Base-by-base conservation (phyloP, 2,329 filamentous ascomycete species). In the Hypomyces perniciosus region DNA sequence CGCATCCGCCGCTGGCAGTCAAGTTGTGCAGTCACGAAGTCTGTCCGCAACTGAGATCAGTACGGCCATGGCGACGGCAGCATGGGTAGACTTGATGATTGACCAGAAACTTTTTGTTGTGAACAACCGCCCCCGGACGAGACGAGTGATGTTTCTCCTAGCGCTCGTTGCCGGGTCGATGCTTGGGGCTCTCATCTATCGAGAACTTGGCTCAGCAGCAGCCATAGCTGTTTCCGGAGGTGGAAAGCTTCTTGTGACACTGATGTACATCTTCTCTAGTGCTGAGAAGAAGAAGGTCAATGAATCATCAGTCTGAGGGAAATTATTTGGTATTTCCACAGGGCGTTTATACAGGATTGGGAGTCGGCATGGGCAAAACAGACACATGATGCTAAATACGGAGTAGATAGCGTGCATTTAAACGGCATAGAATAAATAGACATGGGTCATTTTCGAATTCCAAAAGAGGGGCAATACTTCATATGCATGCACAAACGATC, bases 21-120 rank as follows among this genome's bases (percentile, higher is more conserved):
- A 84, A 61, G 79, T 85, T 0, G 79, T 81, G 3, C 74, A 79
- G 66, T 73, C 73, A 2, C 70, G 80, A 27, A 72, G 74, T 37
- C 61, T 84, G 50, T 65, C 70, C 42, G 76, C 83, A 65, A 77
- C 77, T 0, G 81, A 85, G 62, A 83, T 84, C 58, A 81, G 73
- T 52, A 84, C 81, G 0, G 80, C 81, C 28, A 84, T 84, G 79
- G 80, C 79, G 0, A 84, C 81, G 5, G 79, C 81, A 0, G 80
- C 81, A 1, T 84, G 78, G 73, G 69, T 84, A 1, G 80, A 84
- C 58, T 60, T 83, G 49, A 62, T 81, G 46, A 77, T 82, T 48
- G 81, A 84, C 60, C 70, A 70, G 30, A 67, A 68, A 5, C 64
- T 84, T 44, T 71, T 80, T 13, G 63, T 61, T 4, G 7, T 63